A percentile compares a stretch with the other conserved stretches of the same genome.
These are phyloP conservation scores for Metarhizium anisopliae DNA, from an alignment of 2,329 filamentous ascomycete species.

Conservation along the genomic window DNA sequence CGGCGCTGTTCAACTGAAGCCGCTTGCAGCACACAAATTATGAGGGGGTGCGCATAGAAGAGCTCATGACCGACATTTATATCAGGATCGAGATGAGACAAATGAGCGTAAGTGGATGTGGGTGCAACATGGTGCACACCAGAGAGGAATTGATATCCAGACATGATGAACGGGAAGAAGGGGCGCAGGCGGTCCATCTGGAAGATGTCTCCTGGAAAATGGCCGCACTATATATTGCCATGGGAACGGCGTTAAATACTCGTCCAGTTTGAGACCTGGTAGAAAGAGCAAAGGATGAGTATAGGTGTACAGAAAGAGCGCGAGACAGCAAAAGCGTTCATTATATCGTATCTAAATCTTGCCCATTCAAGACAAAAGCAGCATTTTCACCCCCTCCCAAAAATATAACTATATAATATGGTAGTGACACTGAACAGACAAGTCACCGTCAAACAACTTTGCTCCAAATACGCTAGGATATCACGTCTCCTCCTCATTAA, in stretches of 20 bases:
- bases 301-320: background rate
- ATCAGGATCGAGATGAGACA: background rate
- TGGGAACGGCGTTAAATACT: background rate
- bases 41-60: background rate
- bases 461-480: background rate
- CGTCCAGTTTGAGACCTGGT: background rate
- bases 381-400: background rate
- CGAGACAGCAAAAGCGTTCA: background rate
- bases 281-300: background rate
- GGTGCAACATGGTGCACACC: background rate
- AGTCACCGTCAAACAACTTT: background rate
- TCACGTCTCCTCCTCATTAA: slow-evolving; percentile 7
- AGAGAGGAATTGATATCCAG: background rate
- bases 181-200: background rate
- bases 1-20: background rate
- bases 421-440: background rate
- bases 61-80: background rate
- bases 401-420: background rate
- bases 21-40: background rate
- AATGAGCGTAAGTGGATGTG: background rate
- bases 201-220: background rate
- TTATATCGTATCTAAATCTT: background rate
- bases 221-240: background rate
- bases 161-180: background rate
- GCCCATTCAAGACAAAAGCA: background rate